Base-by-base conservation (phyloP, 164 flowering plant species). In the Vitis riparia region DNA sequence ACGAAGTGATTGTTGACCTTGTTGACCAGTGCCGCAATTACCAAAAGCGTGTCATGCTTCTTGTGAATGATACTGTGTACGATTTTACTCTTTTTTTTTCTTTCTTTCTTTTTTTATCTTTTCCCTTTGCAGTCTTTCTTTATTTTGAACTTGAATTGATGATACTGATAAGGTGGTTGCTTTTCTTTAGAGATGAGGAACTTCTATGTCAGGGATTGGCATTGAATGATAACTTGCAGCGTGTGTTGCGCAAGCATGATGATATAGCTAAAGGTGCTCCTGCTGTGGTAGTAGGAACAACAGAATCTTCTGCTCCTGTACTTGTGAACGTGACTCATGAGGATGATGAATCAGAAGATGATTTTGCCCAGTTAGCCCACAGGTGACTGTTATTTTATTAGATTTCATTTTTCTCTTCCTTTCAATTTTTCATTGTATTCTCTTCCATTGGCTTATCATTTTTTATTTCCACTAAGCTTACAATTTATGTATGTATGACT, bases 271-370 rank as follows among this genome's bases (percentile, higher is more conserved):
- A 87, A 68, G 97, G 97, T 70, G 75, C 69, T 23, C 62, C 78
- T 59, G 10, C 79, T 29, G 71, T 47, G 0, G 66, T 57, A 59
- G 79, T 64, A 52, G 71, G 55, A 67, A 66, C 56, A 11, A 37
- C 73, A 55, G 88, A 78, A 71, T 61, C 82, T 68, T 77, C 92
- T 19, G 81, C 79, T 70, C 72, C 83, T 37, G 86, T 92, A 53
- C 83, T 88, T 67, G 81, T 85, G 73, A 85, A 87, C 82, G 87
- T 89, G 66, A 86, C 80, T 75, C 96, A 88, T 67, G 99, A 93
- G 73, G 97, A 90, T 71, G 94, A 91, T 75, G 98, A 89, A 57
- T 79, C 92, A 49, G 99, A 95, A 65, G 99, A 95, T 77, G 98
- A 95, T 70, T 90, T 89, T 81, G 66, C 94, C 63, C 97, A 89